phyloP scores from a whole-genome alignment of 2,329 filamentous ascomycete species.

The Fusarium brevicatenulatum region DNA sequence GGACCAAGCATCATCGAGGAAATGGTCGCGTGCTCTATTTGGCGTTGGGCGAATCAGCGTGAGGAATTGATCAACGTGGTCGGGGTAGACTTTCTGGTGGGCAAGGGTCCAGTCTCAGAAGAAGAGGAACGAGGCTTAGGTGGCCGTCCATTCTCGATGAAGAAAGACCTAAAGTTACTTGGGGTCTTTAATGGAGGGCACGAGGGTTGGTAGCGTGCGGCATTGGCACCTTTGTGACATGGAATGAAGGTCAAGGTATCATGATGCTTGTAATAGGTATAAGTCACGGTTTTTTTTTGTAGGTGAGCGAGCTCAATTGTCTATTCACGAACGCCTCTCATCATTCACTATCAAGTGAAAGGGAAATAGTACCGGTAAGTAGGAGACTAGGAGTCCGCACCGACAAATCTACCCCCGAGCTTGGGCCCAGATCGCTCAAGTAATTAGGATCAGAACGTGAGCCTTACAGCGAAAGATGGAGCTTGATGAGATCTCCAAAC shows the following conservation, averaged over 20 bases:
- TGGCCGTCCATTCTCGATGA: slow-evolving; percentile 29
- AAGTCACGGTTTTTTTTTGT: slow-evolving; percentile 5
- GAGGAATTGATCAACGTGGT: slow-evolving; percentile 50
- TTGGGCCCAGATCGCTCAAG: neutral
- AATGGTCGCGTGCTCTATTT: slow-evolving; percentile 55
- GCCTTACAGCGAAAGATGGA: slow-evolving; percentile 12
- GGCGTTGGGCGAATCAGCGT: slow-evolving; percentile 49
- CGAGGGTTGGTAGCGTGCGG: slow-evolving; percentile 15
- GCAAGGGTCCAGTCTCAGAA: slow-evolving; percentile 37
- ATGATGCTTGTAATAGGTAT: slow-evolving; percentile 13
- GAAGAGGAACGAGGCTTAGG: slow-evolving; percentile 37
- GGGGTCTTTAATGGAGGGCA: slow-evolving; percentile 15
- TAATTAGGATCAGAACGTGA: slow-evolving; percentile 9
- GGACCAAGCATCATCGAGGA: slow-evolving; percentile 58
- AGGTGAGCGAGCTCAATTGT: slow-evolving; percentile 10
- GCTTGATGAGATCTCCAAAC: slow-evolving; percentile 26
- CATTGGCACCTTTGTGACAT: slow-evolving; percentile 18
- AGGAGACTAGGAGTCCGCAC: slow-evolving; percentile 16
- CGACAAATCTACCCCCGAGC: slow-evolving; percentile 22
- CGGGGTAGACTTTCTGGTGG: slow-evolving; percentile 39
- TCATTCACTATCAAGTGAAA: neutral
- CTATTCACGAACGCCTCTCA: neutral
- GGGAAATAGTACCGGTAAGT: neutral
- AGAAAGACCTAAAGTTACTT: slow-evolving; percentile 15
- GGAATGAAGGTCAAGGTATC: slow-evolving; percentile 11